A percentile compares a stretch with the other conserved stretches of the same genome.
Evolutionary conservation across 2,329 filamentous ascomycete genomes (phyloP).

Genomic region (Calonectria honghensis): DNA sequence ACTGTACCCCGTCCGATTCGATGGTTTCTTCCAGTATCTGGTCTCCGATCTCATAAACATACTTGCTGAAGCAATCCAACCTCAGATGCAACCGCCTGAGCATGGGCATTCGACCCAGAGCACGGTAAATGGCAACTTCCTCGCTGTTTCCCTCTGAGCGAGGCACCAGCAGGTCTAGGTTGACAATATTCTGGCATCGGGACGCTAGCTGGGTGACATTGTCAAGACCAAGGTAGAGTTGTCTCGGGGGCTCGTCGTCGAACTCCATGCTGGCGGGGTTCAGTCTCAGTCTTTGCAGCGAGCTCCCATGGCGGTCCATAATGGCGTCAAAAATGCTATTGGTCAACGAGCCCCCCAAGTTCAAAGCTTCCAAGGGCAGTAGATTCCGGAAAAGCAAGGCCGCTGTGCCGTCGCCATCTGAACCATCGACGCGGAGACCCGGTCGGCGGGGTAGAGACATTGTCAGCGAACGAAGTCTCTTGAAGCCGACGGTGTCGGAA

Average conservation of each 20-base stretch:
- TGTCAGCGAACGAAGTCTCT: background rate
- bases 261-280: background rate
- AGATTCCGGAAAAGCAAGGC: background rate
- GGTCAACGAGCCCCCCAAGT: background rate
- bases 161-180: background rate
- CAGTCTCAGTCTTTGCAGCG: background rate
- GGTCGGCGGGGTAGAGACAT: background rate
- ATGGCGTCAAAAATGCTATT: background rate
- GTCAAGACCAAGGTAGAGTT: background rate
- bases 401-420: background rate
- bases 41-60: background rate
- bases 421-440: too few relatives aligned
- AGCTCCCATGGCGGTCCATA: background rate
- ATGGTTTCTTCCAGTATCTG: background rate
- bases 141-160: background rate
- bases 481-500: background rate
- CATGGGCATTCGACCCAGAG: background rate
- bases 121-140: conserved; percentile 11
- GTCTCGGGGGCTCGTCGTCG: background rate
- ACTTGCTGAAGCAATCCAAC: background rate
- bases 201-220: background rate
- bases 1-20: background rate
- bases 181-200: background rate
- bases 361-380: background rate
- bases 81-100: background rate